Evolutionary conservation across 768 basidiomycete species (phyloP), one percentile per base, ranked within the genome.

Genomic region (Jaapia argillacea): DNA sequence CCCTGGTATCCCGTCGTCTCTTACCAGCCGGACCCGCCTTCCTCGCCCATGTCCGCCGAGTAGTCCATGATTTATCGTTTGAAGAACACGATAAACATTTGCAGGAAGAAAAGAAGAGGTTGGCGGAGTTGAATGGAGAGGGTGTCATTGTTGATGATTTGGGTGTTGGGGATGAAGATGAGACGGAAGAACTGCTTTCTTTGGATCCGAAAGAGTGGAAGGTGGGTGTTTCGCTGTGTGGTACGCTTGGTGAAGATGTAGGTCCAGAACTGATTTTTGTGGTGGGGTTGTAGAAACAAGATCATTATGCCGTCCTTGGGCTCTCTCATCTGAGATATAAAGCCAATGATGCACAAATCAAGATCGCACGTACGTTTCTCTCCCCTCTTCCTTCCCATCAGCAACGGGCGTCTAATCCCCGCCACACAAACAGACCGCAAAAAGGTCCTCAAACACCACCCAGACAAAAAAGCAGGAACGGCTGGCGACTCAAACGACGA

Each of bases 121-220:
- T 72, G 25, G 66, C 72, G 42, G 68, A 68, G 3, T 64, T 77
- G 14, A 71, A 73, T 50, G 67, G 57, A 4, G 62, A 63, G 36
- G 77, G 69, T 16, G 56, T 58, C 3, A 63, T 63, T 4, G 85
- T 85, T 48, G 86, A 88, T 54, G 92, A 93, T 67, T 78, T 90
- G 10, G 94, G 91, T 23, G 84, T 98, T 4, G 93, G 92, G 1
- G 85, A 90, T 46, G 96, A 98, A 64, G 70, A 79, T 49, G 94
- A 98, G 68, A 61, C 74, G 16, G 67, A 71, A 3, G 81, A 80
- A 20, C 53, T 91, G 39, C 61, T 91, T 31, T 59, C 67, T 36
- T 68, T 81, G n/a, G 94, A 99, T 68, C 88, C 94, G 4, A 97
- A 97, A 64, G 91, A 94, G 58, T 98, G 96, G 94, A 99, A 98